These are phyloP conservation scores for Allium sativum DNA, from an alignment of 106 monocot genomes.

Conservation along the genomic window DNA sequence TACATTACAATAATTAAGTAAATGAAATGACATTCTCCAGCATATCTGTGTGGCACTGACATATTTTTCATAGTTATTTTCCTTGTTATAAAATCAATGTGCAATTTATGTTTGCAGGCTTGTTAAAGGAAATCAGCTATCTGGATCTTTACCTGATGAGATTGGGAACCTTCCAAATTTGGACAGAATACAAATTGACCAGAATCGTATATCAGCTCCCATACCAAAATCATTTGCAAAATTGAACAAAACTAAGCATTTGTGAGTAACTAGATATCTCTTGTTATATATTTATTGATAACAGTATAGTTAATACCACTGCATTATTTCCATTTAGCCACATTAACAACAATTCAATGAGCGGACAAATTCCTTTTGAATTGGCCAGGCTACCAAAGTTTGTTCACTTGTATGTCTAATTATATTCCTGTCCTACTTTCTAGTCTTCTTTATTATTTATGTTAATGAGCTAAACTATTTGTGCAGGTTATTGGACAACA, in stretches of 20 bases:
- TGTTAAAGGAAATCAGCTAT: slow-evolving; percentile 81
- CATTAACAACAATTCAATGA: slow-evolving; percentile 98
- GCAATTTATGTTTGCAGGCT: slow-evolving; percentile 55
- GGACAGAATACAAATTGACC: slow-evolving; percentile 89
- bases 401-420: slow-evolving; percentile 75
- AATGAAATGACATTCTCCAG: too few species aligned
- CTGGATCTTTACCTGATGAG: slow-evolving; percentile 85
- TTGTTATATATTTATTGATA: slow-evolving; percentile 1
- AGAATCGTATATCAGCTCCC: slow-evolving; percentile 83
- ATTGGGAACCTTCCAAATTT: slow-evolving; percentile 70
- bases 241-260: slow-evolving; percentile 78
- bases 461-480: slow-evolving; percentile 17
- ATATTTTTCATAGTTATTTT: too few species aligned
- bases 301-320: neutral
- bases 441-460: slow-evolving; percentile 2
- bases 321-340: slow-evolving; percentile 45
- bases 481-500: slow-evolving; percentile 94
- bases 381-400: slow-evolving; percentile 65
- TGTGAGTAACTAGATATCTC: slow-evolving; percentile 51
- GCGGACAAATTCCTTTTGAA: slow-evolving; percentile 85
- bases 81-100: too few species aligned
- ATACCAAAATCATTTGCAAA: slow-evolving; percentile 81
- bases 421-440: neutral
- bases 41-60: too few species aligned
- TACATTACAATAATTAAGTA: too few species aligned